These are phyloP conservation scores for Betula pendula DNA, from an alignment of 306 rosid genomes.

Conservation along the genomic window DNA sequence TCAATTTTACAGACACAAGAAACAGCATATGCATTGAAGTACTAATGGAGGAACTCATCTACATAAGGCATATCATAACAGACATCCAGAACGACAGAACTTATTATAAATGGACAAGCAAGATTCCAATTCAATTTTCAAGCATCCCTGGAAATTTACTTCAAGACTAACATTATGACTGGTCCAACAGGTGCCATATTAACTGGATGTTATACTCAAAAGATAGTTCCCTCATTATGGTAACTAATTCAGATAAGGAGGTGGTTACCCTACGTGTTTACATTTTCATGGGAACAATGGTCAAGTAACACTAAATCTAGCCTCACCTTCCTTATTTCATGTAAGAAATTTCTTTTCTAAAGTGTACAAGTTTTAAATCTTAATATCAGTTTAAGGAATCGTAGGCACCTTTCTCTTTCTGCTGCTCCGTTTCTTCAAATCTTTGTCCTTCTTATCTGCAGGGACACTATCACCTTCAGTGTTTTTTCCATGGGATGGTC, in stretches of 20 bases:
- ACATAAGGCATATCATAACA: not conserved
- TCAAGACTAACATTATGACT: not conserved
- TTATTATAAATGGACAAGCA: not conserved
- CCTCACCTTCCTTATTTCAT: slow-evolving; percentile 7
- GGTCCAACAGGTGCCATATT: not conserved
- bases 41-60: not conserved
- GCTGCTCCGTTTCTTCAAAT: slow-evolving; percentile 84
- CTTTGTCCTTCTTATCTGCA: slow-evolving; percentile 81
- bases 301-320: slow-evolving; percentile 7
- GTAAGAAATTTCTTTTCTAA: not conserved
- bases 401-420: slow-evolving; percentile 80
- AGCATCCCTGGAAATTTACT: not conserved
- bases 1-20: not conserved
- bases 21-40: not conserved
- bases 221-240: not conserved
- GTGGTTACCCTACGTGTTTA: not conserved
- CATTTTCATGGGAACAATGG: not conserved
- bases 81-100: not conserved
- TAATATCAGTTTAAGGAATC: slow-evolving; percentile 14
- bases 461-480: slow-evolving; percentile 22
- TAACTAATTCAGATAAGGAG: not conserved
- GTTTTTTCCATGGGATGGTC: not conserved
- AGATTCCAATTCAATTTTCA: not conserved
- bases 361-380: slow-evolving; percentile 6
- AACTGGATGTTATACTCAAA: not conserved